Evolutionary conservation across 768 basidiomycete species (phyloP), one percentile per base, ranked within the genome.

Genomic region (Psilocybe subaeruginosa): DNA sequence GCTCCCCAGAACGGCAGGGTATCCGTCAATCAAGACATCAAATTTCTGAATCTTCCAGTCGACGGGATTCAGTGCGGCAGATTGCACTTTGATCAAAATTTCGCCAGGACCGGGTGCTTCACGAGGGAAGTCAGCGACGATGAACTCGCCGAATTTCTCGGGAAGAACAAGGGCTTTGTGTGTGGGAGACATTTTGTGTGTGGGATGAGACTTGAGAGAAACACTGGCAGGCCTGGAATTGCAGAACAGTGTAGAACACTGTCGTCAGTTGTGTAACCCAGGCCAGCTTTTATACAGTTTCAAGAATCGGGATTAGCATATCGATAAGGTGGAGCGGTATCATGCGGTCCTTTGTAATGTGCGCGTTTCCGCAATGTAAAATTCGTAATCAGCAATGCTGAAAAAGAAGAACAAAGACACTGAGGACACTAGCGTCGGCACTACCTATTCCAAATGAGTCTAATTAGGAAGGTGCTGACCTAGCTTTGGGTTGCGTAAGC

Each of bases 11-110:
- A 85, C 71, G 3, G 74, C 76, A 6, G 82, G 85, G 62, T 72
- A 85, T 16, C 74, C 64, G 23, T 76, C 73, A 43, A 79, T 68
- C 56, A 76, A 76, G 29, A 74, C 64, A 1, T 75, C 77, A 51
- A 72, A 73, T 52, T 70, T 76, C 58, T 81, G 81, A 29, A 84
- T 74, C 66, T 82, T 83, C 70, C 82, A 82, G 61, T 87, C 85
- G 41, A 78, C 61, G 8, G 84, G 85, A 65, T 85, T 84, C 8
- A 85, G 73, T 2, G 74, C 79, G 3, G 70, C 66, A 0, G 79
- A 64, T 41, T 75, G 64, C 51, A 81, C 58, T 61, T 78, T 76
- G 58, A 84, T 71, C 54, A 84, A 71, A 12, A 83, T 52, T 59
- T 84, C 73, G 7, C 75, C 76, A 2, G 68, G 66, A 1, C 75